Conservation (phyloP, 169 alveolate species). For the Miamiensis avidus region DNA sequence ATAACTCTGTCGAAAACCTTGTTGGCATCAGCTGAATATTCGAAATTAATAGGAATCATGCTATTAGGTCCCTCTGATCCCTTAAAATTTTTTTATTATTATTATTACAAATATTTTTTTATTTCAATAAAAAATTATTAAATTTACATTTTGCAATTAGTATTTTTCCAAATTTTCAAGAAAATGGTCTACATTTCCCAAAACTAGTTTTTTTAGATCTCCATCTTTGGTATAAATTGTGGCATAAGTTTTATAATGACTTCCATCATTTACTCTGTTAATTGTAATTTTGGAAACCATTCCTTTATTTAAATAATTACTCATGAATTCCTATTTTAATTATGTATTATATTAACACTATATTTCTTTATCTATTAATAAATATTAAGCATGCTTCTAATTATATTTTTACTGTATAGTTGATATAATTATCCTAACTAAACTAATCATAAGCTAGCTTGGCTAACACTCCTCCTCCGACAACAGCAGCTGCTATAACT, state of each 20-base stretch:
- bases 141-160: slow-evolving; percentile 28
- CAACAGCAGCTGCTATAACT: not conserved
- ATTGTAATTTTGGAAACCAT: not conserved
- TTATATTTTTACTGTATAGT: not conserved
- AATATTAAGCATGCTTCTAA: no score
- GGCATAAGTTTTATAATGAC: slow-evolving; percentile 19
- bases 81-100: not conserved
- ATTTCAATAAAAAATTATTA: no score
- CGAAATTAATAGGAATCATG: slow-evolving; percentile 37
- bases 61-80: not conserved
- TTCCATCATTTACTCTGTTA: not conserved
- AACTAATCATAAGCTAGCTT: not conserved
- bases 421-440: not conserved
- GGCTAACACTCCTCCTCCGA: not conserved
- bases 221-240: slow-evolving; percentile 27
- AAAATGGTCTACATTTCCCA: slow-evolving; percentile 52
- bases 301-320: not conserved
- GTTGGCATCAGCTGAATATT: slow-evolving; percentile 5
- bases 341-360: no score
- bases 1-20: slow-evolving; percentile 20
- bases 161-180: slow-evolving; percentile 34
- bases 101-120: not conserved
- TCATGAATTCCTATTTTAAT: not conserved
- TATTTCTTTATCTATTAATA: no score
- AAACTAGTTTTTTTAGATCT: slow-evolving; percentile 15